Evolutionary conservation across 768 basidiomycete genomes (phyloP).

Genomic region (Termitomyces titanicus): DNA sequence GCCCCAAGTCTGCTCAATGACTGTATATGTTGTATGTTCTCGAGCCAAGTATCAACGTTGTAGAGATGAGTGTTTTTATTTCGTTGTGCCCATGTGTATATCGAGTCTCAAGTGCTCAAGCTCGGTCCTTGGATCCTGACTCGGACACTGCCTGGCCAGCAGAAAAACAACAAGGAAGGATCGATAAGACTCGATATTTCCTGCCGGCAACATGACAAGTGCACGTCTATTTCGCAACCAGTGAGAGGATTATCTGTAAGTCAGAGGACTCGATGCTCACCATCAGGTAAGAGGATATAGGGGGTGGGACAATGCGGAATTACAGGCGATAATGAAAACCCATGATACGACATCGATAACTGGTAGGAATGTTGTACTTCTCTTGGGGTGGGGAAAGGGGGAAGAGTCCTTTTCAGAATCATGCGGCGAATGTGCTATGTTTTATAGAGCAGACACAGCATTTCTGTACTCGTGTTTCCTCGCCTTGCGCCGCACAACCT

Average conservation of each 20-base stretch:
- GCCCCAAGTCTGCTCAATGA: background rate
- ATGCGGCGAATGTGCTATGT: background rate
- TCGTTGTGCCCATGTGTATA: background rate
- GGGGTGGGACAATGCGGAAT: background rate
- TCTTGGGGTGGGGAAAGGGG: too few relatives aligned
- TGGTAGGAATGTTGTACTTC: background rate
- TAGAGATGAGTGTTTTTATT: background rate
- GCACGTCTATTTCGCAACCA: background rate
- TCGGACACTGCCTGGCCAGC: too few relatives aligned
- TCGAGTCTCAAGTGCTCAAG: background rate
- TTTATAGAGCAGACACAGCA: slow-evolving; percentile 4
- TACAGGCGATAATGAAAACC: background rate
- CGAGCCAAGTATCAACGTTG: background rate
- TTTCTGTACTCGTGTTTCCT: slow-evolving; percentile 4
- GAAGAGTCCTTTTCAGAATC: background rate
- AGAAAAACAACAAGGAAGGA: background rate
- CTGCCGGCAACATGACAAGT: background rate
- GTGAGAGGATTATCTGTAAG: background rate
- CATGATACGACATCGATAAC: background rate
- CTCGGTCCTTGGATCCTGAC: background rate
- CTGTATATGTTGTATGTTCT: background rate
- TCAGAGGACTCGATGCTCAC: background rate
- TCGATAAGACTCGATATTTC: background rate
- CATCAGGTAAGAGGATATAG: background rate
- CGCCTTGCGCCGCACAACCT: background rate